phyloP scores from a whole-genome alignment of 805 yeast genomes.

The Myxozyma geophila region DNA sequence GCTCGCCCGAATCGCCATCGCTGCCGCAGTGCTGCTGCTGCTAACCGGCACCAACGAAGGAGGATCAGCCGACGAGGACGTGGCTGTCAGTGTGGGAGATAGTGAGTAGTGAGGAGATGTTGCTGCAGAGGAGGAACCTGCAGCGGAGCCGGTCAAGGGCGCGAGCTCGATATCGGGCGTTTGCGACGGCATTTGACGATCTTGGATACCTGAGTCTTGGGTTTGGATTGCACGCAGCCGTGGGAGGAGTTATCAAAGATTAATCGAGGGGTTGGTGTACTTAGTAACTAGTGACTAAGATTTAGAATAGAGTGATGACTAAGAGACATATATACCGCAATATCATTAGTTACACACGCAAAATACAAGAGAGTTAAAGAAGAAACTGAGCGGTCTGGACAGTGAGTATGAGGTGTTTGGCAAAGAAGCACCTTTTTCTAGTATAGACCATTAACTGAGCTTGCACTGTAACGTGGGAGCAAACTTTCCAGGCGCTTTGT shows the following conservation, averaged over 20 bases:
- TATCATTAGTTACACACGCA: too few species aligned
- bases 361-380: too few species aligned
- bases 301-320: background rate
- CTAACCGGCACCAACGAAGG: background rate
- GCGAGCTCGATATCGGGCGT: slow-evolving; percentile 23
- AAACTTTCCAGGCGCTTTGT: too few species aligned
- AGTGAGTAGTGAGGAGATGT: too few species aligned
- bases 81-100: too few species aligned
- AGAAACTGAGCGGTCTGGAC: too few species aligned
- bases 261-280: too few species aligned
- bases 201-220: background rate
- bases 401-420: too few species aligned
- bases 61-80: slow-evolving; percentile 3
- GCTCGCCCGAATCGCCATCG: slow-evolving; percentile 12
- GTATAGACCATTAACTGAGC: too few species aligned
- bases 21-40: background rate
- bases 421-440: too few species aligned
- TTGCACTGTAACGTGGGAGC: too few species aligned
- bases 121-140: slow-evolving; percentile 1
- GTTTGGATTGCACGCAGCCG: background rate
- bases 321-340: too few species aligned
- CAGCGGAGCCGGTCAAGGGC: slow-evolving; percentile 13
- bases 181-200: slow-evolving; percentile 5
- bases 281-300: background rate
- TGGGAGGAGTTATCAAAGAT: background rate